phyloP scores from a whole-genome alignment of 2,329 filamentous ascomycete species.

The Zalaria sp. region DNA sequence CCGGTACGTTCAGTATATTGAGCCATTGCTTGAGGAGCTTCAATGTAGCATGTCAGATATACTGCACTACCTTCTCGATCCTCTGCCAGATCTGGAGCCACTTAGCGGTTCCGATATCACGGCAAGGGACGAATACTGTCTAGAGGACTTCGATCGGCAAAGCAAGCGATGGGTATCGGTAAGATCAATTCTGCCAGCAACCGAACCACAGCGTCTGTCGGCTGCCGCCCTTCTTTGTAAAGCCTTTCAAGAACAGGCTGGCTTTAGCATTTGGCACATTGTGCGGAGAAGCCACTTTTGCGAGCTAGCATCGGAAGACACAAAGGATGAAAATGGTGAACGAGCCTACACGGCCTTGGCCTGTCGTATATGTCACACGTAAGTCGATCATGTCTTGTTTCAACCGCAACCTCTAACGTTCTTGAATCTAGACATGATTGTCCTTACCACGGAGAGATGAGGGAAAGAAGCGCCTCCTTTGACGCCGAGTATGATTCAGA shows the following conservation, averaged over 20 bases:
- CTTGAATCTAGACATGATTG: constrained; percentile 18
- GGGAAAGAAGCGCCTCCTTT: constrained; percentile 12
- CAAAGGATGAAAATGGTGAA: not conserved
- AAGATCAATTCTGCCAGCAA: constrained; percentile 15
- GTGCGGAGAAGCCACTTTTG: constrained; percentile 15
- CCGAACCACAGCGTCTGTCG: constrained; percentile 12
- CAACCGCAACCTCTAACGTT: constrained; percentile 5
- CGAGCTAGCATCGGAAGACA: constrained; percentile 1
- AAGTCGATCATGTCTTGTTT: not conserved
- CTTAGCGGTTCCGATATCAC: not conserved
- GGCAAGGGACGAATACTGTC: constrained; percentile 12
- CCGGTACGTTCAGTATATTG: constrained; percentile 19
- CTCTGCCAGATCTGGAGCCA: constrained; percentile 1
- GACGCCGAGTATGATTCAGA: constrained; percentile 5
- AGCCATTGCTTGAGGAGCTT: constrained; percentile 20
- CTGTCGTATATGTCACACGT: constrained; percentile 1
- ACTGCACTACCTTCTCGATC: constrained; percentile 25
- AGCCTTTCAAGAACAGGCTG: constrained; percentile 19
- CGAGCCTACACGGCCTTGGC: constrained; percentile 7
- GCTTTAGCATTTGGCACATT: constrained; percentile 27
- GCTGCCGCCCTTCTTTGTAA: constrained; percentile 22
- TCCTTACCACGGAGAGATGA: constrained; percentile 25
- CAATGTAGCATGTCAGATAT: constrained; percentile 22
- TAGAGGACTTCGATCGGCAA: constrained; percentile 18
- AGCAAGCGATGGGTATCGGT: constrained; percentile 18